phyloP scores from a whole-genome alignment of 2,329 filamentous ascomycete species.

The Polytolypa hystricis region DNA sequence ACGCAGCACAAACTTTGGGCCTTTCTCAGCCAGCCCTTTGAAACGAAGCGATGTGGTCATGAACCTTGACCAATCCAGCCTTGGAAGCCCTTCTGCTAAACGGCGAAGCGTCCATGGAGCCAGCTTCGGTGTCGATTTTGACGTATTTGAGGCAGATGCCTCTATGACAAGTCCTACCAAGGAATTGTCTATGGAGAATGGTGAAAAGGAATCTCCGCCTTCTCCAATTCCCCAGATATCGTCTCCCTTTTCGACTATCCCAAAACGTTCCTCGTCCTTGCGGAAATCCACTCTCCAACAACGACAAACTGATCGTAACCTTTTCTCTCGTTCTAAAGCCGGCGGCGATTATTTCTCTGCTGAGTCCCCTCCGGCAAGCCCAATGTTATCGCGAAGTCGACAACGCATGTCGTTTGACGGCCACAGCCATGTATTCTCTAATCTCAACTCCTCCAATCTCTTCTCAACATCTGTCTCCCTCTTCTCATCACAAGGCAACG shows the following conservation, averaged over 20 bases:
- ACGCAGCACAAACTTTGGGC: slow-evolving; percentile 36
- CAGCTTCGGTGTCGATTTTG: slow-evolving; percentile 53
- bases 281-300: slow-evolving; percentile 83
- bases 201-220: slow-evolving; percentile 17
- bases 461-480: slow-evolving; percentile 38
- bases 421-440: slow-evolving; percentile 52
- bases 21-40: slow-evolving; percentile 61
- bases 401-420: slow-evolving; percentile 71
- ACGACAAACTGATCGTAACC: slow-evolving; percentile 56
- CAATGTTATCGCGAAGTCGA: slow-evolving; percentile 46
- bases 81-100: slow-evolving; percentile 73
- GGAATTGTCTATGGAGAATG: not conserved
- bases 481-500: slow-evolving; percentile 21
- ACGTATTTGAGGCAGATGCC: slow-evolving; percentile 56
- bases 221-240: slow-evolving; percentile 24
- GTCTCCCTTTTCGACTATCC: slow-evolving; percentile 44
- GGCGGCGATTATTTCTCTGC: slow-evolving; percentile 20
- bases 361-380: slow-evolving; percentile 46
- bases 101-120: slow-evolving; percentile 74
- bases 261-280: slow-evolving; percentile 63
- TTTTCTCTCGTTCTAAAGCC: slow-evolving; percentile 37
- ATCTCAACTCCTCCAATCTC: slow-evolving; percentile 45
- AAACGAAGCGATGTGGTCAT: slow-evolving; percentile 87
- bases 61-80: slow-evolving; percentile 61
- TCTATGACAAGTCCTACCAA: slow-evolving; percentile 17